Evolutionary conservation across 768 basidiomycete genomes (phyloP), one percentile per base, ranked within the genome.

Genomic region (Jaapia argillacea): DNA sequence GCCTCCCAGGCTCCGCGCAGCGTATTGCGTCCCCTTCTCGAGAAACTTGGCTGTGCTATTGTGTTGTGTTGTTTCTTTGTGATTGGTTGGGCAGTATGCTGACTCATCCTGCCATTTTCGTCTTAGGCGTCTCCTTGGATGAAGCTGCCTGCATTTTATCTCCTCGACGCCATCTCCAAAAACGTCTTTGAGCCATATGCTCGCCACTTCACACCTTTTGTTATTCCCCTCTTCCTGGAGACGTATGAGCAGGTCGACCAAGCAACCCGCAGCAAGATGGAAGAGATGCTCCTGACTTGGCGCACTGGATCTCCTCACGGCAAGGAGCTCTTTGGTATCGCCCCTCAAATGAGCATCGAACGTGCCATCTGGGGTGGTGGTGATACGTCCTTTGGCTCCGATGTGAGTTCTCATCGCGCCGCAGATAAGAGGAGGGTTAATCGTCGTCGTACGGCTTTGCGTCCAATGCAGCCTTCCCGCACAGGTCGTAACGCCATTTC

Each of bases 201-300:
- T 24, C 78, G 79, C 47, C 75, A 81, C 48, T 92, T 99, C 55
- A 73, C 85, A 7, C 72, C 79, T 6, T 76, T 91, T 58, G 85
- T 93, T 48, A 82, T 85, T 45, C 74, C 79, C 18, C 65, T 93
- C 14, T 98, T 92, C 66, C 69, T 96, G 51, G 79, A 87, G 50
- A 82, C 92, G 23, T 97, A 98, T 63, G 71, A 76, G 37, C 73
- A 79, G 53, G 93, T 96, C 51, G 92, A 96, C 57, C 78, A 79
- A 41, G 64, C 63, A 33, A 94, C 89, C 21, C 81, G 85, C 48
- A 77, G 79, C 59, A 98, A 98, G 63, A 93, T 99, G 88, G 90
- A 94, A 58, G 96, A 99, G 62, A 91, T 99, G 81, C 75, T 98
- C 12, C 63, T 87, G 23, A 94, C 96, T 4, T 99, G 96, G 96